Conservation (phyloP, 257 asterid species). For the Solanum virginianum region DNA sequence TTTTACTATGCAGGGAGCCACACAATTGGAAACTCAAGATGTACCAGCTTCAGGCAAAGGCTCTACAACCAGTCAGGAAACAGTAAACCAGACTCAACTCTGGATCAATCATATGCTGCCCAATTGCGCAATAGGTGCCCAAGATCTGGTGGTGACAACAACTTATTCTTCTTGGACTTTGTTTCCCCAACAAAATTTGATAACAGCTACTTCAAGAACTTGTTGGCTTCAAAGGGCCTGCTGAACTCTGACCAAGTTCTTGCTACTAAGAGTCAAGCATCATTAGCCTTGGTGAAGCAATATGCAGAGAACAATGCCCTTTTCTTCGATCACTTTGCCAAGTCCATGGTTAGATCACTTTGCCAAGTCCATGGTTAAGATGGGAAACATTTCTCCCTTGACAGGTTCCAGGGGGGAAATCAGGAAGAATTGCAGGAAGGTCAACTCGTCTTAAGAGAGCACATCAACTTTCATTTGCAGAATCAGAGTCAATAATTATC, state of each 20-base stretch:
- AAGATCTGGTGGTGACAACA: slow-evolving; percentile 77
- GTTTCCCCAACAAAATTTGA: slow-evolving; percentile 56
- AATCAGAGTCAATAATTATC: not conserved
- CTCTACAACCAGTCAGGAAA: slow-evolving; percentile 76
- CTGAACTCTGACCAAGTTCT: slow-evolving; percentile 68
- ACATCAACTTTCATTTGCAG: not conserved
- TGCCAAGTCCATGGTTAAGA: slow-evolving; percentile 68
- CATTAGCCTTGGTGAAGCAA: slow-evolving; percentile 51
- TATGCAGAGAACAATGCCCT: slow-evolving; percentile 46
- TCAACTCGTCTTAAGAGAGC: slow-evolving; percentile 20
- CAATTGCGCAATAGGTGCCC: slow-evolving; percentile 60
- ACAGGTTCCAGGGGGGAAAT: slow-evolving; percentile 70
- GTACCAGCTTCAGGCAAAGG: slow-evolving; percentile 80
- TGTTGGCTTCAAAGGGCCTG: slow-evolving; percentile 63
- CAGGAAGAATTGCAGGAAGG: slow-evolving; percentile 62
- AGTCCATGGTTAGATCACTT: slow-evolving; percentile 75
- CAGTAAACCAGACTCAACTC: slow-evolving; percentile 35
- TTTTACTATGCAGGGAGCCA: slow-evolving; percentile 57
- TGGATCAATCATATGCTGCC: slow-evolving; percentile 47
- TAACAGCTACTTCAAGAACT: slow-evolving; percentile 61
- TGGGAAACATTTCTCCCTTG: slow-evolving; percentile 80
- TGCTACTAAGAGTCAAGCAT: slow-evolving; percentile 47
- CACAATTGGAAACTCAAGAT: slow-evolving; percentile 77
- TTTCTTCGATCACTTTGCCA: slow-evolving; percentile 73
- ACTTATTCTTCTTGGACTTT: slow-evolving; percentile 50